Conservation (phyloP, 225 moss, liverwort and hornwort species). For the Thuidium tamariscinum region DNA sequence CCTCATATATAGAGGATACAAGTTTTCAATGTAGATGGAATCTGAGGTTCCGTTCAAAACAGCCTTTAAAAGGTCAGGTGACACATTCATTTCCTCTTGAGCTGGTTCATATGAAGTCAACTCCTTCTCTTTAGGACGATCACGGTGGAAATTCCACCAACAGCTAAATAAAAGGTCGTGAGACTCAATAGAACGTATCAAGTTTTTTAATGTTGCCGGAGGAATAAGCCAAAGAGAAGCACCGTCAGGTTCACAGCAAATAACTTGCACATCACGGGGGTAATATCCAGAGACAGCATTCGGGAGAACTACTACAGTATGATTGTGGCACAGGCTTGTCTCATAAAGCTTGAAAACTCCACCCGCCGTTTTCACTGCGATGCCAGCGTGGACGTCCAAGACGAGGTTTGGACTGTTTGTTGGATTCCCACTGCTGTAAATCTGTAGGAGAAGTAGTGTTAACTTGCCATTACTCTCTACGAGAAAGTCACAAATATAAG, state of each 20-base stretch:
- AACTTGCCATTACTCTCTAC: background rate
- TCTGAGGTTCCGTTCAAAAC: conserved; percentile 65
- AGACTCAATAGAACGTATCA: conserved; percentile 64
- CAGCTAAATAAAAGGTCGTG: conserved; percentile 50
- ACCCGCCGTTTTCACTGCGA: conserved; percentile 69
- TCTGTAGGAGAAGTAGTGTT: conserved; percentile 21
- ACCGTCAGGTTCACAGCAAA: conserved; percentile 87
- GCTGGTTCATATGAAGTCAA: background rate
- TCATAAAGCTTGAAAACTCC: conserved; percentile 72
- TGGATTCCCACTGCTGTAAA: conserved; percentile 89
- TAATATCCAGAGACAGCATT: conserved; percentile 12
- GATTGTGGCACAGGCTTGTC: conserved; percentile 80
- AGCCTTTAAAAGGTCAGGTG: conserved; percentile 51
- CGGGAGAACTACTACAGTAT: conserved; percentile 25
- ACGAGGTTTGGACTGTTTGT: conserved; percentile 78
- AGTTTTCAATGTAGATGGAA: conserved; percentile 47
- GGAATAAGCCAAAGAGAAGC: conserved; percentile 88
- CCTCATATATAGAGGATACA: conserved; percentile 67
- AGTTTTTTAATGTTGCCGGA: conserved; percentile 60
- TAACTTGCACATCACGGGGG: conserved; percentile 60
- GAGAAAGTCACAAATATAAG: background rate
- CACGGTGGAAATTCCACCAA: conserved; percentile 73
- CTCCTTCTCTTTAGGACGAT: conserved; percentile 72
- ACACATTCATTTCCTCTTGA: conserved; percentile 20
- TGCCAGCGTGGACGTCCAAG: conserved; percentile 50